phyloP scores from a whole-genome alignment of 1,139 yeast genomes.

The Candida tunisiensis region DNA sequence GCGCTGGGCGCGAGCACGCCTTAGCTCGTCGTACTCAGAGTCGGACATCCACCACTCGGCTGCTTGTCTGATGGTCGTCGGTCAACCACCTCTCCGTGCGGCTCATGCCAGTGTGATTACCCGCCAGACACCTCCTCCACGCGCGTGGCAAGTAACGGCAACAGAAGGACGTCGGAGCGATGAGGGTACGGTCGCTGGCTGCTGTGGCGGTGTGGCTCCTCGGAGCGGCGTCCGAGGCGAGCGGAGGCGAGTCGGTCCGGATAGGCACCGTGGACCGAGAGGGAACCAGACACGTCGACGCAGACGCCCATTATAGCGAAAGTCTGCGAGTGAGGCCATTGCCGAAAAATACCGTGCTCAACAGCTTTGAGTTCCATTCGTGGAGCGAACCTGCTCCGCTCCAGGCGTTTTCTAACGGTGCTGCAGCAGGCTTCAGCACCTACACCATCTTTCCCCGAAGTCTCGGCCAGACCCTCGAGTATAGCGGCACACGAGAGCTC shows the following conservation, averaged over 20 bases:
- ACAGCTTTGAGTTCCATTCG: slow-evolving; percentile 52
- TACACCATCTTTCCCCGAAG: slow-evolving; percentile 69
- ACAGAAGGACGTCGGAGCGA: too few species aligned
- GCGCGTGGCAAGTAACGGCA: too few species aligned
- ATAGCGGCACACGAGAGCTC: slow-evolving; percentile 53
- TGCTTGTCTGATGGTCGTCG: neutral
- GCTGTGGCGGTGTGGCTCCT: neutral
- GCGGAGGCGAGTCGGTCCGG: too few species aligned
- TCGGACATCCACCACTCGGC: neutral
- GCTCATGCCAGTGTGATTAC: too few species aligned
- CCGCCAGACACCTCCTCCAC: too few species aligned
- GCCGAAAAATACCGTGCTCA: slow-evolving; percentile 47
- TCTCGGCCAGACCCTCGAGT: slow-evolving; percentile 58
- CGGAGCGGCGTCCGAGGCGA: neutral
- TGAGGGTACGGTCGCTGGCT: too few species aligned
- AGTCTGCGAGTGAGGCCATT: slow-evolving; percentile 45
- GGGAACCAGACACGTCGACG: too few species aligned
- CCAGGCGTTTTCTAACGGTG: neutral
- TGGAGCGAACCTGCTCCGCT: neutral
- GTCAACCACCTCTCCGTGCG: neutral
- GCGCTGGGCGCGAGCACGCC: too few species aligned
- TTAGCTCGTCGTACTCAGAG: neutral
- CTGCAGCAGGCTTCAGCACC: slow-evolving; percentile 24
- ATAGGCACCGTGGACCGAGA: too few species aligned
- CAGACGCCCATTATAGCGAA: slow-evolving; percentile 30